A percentile compares a stretch with the other conserved stretches of the same genome.
These are phyloP conservation scores for Chaetomium globosum DNA, from an alignment of 2,329 filamentous ascomycete genomes.

Conservation along the genomic window DNA sequence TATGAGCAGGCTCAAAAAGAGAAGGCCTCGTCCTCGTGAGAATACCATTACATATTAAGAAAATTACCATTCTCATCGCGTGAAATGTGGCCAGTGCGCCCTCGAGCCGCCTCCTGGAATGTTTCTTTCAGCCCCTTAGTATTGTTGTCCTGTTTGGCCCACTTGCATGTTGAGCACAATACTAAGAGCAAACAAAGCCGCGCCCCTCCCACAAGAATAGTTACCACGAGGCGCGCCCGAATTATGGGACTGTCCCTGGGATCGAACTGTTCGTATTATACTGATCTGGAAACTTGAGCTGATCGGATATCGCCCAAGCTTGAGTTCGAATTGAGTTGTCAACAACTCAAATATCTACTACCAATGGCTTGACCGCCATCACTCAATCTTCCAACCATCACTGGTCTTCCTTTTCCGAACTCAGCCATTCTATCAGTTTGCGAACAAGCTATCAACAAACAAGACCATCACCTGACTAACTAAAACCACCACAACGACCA, in stretches of 20 bases:
- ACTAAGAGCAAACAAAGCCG: conserved; percentile 34
- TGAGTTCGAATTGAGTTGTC: neutral
- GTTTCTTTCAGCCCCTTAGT: conserved; percentile 30
- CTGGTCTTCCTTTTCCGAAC: neutral
- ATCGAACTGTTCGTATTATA: neutral
- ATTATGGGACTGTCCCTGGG: neutral
- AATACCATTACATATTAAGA: conserved; percentile 14
- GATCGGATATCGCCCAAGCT: neutral
- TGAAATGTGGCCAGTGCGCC: conserved; percentile 15
- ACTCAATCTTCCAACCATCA: neutral
- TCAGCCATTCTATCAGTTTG: neutral
- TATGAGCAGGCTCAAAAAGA: conserved; percentile 77
- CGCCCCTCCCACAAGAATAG: conserved; percentile 14
- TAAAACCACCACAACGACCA: neutral
- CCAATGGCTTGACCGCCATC: neutral
- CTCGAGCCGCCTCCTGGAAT: conserved; percentile 18
- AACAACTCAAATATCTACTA: neutral
- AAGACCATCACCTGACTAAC: neutral
- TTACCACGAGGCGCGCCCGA: neutral
- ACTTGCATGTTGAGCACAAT: conserved; percentile 30
- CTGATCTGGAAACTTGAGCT: neutral
- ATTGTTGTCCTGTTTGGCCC: conserved; percentile 29
- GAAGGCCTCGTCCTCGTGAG: conserved; percentile 43
- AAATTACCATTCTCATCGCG: conserved; percentile 11
- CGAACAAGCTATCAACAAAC: neutral